phyloP scores from a whole-genome alignment of 2,329 filamentous ascomycete species.

The Torrubiella hemipterigena region DNA sequence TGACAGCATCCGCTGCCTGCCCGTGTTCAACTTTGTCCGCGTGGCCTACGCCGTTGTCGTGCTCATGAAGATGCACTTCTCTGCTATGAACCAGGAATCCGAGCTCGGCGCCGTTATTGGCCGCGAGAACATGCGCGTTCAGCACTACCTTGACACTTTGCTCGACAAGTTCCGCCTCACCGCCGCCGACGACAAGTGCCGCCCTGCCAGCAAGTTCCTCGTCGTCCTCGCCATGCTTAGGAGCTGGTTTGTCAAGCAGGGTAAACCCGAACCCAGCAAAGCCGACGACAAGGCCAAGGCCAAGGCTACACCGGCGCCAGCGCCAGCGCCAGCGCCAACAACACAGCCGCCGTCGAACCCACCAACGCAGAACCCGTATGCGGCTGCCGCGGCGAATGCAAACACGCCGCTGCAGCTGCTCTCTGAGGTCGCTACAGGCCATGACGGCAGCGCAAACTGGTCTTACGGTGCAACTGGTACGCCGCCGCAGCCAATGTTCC shows the following conservation, averaged over 20 bases:
- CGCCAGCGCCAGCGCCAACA: constrained; percentile 8
- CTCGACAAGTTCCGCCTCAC: constrained; percentile 55
- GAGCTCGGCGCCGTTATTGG: constrained; percentile 60
- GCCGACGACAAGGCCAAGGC: constrained; percentile 5
- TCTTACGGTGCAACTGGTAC: too few species aligned
- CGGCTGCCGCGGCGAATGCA: too few species aligned
- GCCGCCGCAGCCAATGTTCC: too few species aligned
- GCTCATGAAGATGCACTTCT: constrained; percentile 62
- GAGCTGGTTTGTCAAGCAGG: constrained; percentile 52
- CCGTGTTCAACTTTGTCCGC: constrained; percentile 60
- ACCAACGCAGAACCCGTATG: too few species aligned
- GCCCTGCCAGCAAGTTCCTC: constrained; percentile 58
- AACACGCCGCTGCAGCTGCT: constrained; percentile 45
- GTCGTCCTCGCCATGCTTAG: constrained; percentile 59
- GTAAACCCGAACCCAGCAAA: constrained; percentile 12
- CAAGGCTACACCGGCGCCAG: constrained; percentile 4
- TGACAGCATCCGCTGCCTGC: constrained; percentile 47
- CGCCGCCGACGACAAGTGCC: constrained; percentile 50
- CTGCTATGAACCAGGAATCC: constrained; percentile 49
- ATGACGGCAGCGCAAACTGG: constrained; percentile 17
- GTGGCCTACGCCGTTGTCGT: constrained; percentile 51
- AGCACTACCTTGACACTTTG: constrained; percentile 56
- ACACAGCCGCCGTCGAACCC: constrained; percentile 4
- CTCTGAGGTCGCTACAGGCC: constrained; percentile 41
- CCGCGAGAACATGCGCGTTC: constrained; percentile 52